Conservation (phyloP, 2,329 filamentous ascomycete genomes). For the Botrytis sinoallii region DNA sequence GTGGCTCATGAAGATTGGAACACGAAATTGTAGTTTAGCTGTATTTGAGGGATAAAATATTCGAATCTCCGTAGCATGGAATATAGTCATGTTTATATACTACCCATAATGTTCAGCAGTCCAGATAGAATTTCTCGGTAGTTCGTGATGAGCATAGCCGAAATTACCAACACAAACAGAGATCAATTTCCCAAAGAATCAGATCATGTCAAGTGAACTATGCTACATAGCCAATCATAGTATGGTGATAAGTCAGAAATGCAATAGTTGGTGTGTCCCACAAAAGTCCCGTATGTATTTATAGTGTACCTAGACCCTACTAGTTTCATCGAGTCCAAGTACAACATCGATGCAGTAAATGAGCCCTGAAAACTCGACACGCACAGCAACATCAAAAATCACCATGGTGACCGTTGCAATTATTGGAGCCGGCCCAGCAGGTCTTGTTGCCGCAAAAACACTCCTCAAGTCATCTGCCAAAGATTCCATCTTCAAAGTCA, state of each 20-base stretch:
- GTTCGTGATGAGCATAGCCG: neutral
- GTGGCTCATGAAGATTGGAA: neutral
- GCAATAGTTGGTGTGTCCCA: neutral
- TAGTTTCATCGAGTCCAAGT: neutral
- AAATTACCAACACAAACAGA: neutral
- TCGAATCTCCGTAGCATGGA: neutral
- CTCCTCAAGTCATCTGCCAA: constrained; percentile 9
- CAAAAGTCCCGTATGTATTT: neutral
- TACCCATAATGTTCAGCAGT: neutral
- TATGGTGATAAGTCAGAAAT: neutral
- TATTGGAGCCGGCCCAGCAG: constrained; percentile 21
- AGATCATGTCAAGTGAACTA: neutral
- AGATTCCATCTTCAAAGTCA: constrained; percentile 8
- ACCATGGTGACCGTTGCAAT: constrained; percentile 15
- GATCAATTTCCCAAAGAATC: neutral
- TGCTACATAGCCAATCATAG: neutral
- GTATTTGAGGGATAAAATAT: neutral
- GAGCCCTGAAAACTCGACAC: neutral
- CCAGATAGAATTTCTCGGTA: neutral
- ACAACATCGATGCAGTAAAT: neutral
- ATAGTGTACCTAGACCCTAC: neutral
- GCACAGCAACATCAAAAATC: neutral
- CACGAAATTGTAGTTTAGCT: neutral
- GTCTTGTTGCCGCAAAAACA: constrained; percentile 22
- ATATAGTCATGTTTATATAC: neutral